Percentiles rank a stretch among this genome's conserved stretches.
Evolutionary conservation across 1,284 basidiomycete species (phyloP).

Genomic region (Pseudozyma thailandica): DNA sequence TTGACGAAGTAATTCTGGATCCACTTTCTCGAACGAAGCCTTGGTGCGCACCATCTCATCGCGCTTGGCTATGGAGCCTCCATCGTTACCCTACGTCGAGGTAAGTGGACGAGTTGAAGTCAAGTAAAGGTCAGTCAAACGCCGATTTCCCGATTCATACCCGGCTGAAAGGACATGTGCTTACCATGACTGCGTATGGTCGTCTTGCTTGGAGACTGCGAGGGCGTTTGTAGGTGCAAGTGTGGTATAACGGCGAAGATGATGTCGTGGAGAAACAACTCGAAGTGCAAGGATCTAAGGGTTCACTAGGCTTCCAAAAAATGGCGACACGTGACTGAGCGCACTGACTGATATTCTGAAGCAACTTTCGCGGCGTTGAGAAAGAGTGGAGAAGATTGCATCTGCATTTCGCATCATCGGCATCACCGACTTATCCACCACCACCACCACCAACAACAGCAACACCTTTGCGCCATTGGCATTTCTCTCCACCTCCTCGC

Average conservation of each 20-base stretch:
- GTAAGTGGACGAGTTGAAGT: neutral
- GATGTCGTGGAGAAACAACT: neutral
- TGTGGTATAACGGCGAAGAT: neutral
- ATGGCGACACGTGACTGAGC: constrained; percentile 31
- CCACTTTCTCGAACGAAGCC: constrained; percentile 31
- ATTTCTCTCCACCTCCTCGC: neutral
- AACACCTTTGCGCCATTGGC: neutral
- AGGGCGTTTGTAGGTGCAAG: too few relatives aligned
- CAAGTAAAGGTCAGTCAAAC: neutral
- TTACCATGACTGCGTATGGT: constrained; percentile 6
- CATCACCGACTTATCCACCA: constrained; percentile 5
- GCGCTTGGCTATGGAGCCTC: constrained; percentile 63
- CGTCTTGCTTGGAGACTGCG: neutral
- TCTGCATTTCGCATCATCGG: constrained; percentile 2
- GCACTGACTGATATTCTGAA: constrained; percentile 12
- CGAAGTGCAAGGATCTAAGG: neutral
- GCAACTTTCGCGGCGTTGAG: neutral
- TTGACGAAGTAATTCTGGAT: constrained; percentile 52
- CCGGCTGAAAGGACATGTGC: too few relatives aligned
- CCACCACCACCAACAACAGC: too few relatives aligned
- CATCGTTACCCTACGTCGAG: constrained; percentile 60
- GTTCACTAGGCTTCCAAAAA: constrained; percentile 7
- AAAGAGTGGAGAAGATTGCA: constrained; percentile 23
- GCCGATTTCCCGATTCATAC: too few relatives aligned
- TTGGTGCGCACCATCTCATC: constrained; percentile 63